Evolutionary conservation across 306 rosid species (phyloP), one percentile per base, ranked within the genome.

Genomic region (Lotus japonicus): DNA sequence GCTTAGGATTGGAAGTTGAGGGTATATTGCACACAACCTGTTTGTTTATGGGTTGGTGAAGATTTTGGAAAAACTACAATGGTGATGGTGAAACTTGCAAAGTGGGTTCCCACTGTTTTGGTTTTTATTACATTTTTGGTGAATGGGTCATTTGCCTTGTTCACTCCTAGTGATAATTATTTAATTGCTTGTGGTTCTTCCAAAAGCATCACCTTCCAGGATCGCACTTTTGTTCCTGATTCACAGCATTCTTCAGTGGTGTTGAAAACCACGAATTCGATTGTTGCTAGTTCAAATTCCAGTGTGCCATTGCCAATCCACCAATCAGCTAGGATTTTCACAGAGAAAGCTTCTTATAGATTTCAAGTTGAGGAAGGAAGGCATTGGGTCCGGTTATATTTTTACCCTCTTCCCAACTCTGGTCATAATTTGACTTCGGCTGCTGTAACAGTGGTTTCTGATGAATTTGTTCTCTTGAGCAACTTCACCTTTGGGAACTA

Each of bases 381-480:
- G 68, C 98, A 94, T 79, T 94, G 97, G 98, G 65, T 90, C 55
- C 82, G 98, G 64, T 81, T 94, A 28, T 90, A 94, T 53, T 90
- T 94, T 66, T 88, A 52, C 66, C 89, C 97, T 21, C 45, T 87
- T 59, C 62, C 82, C 6, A 84, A 79, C 58, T 57, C 82, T 45
- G 49, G 66, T 26, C 86, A 71, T 53, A 62, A 80, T 76, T 80
- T 94, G 86, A 64, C 51, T n/a, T 84, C 94, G 70, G 91, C 94
- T 11, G 71, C 80, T 21, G n/a, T 88, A 9, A 82, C 96, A 17
- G 96, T 94, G 11, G 85, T 86, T 63, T 71, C 91, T 36, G 96
- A 88, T 64, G 52, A 74, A 63, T 90, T 94, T 84, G 98, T 94
- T 80, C 89, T 94, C 44, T 73, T 94, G 84, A 79, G 76, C 71